Evolutionary conservation across 495 filamentous ascomycete genomes (phyloP).

Genomic region (Talaromyces nanjingensis): DNA sequence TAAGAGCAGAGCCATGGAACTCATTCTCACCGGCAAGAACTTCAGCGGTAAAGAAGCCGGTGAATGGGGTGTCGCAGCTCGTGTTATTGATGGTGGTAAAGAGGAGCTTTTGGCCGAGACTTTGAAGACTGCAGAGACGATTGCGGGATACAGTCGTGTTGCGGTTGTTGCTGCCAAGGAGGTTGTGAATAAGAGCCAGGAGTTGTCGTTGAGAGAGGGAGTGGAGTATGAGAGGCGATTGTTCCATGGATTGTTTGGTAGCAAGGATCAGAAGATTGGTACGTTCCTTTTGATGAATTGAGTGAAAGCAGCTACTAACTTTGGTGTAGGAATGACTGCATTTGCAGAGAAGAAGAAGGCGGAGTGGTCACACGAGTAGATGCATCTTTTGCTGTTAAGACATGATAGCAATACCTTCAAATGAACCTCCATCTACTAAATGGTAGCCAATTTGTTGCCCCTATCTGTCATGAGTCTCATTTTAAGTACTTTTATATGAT

Average conservation of each 20-base stretch:
- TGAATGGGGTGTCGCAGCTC: constrained; percentile 84
- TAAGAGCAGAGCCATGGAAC: constrained; percentile 88
- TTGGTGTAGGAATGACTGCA: constrained; percentile 67
- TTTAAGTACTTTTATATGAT: not conserved
- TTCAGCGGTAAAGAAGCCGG: constrained; percentile 77
- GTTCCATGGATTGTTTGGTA: constrained; percentile 90
- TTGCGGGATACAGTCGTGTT: constrained; percentile 72
- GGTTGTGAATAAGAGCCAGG: constrained; percentile 96
- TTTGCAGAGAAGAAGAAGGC: constrained; percentile 94
- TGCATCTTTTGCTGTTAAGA: not conserved
- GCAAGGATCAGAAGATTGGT: constrained; percentile 93
- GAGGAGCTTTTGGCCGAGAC: constrained; percentile 74
- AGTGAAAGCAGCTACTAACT: not conserved
- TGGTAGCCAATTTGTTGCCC: not conserved
- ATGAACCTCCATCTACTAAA: not conserved
- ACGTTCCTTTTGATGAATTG: constrained; percentile 18
- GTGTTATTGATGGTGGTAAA: constrained; percentile 65
- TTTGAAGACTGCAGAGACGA: constrained; percentile 76
- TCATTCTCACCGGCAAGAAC: constrained; percentile 79
- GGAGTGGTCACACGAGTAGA: constrained; percentile 75
- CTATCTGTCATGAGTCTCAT: not conserved
- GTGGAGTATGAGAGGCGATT: constrained; percentile 90
- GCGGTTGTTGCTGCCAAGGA: constrained; percentile 91
- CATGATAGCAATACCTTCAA: not conserved
- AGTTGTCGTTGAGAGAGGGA: constrained; percentile 75